phyloP scores from a whole-genome alignment of 495 filamentous ascomycete species.

The Usnea hakonensis region DNA sequence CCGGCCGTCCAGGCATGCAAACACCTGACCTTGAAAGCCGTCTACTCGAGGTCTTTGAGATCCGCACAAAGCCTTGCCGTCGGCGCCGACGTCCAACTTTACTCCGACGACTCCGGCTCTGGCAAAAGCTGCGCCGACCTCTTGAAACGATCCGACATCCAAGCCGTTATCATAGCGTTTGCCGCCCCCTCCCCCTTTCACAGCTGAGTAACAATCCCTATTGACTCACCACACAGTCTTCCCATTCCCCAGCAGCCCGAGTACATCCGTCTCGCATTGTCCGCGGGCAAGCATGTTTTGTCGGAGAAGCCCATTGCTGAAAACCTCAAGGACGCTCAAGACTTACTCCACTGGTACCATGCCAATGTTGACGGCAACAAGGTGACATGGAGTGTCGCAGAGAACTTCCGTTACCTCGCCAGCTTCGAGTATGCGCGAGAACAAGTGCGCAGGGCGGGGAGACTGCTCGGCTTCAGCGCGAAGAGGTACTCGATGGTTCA shows the following conservation, averaged over 20 bases:
- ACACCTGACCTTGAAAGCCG: slow-evolving; percentile 22
- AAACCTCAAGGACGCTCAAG: slow-evolving; percentile 52
- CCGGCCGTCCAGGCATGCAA: slow-evolving; percentile 19
- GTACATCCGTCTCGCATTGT: slow-evolving; percentile 53
- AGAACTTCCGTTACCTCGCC: slow-evolving; percentile 65
- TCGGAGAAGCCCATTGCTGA: slow-evolving; percentile 77
- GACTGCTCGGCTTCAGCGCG: slow-evolving; percentile 56
- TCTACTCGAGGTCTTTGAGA: slow-evolving; percentile 24
- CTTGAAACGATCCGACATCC: slow-evolving; percentile 22
- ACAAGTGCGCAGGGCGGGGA: slow-evolving; percentile 53
- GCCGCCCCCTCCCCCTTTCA: too few species aligned
- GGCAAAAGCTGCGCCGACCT: slow-evolving; percentile 18
- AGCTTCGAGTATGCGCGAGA: slow-evolving; percentile 49
- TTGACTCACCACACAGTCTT: slow-evolving; percentile 30
- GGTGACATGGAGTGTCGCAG: slow-evolving; percentile 57
- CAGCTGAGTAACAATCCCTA: slow-evolving; percentile 25
- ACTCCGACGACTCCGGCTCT: slow-evolving; percentile 19
- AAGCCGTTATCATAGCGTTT: slow-evolving; percentile 30
- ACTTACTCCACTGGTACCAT: slow-evolving; percentile 56
- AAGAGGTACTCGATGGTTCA: slow-evolving; percentile 47
- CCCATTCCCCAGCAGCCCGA: slow-evolving; percentile 52
- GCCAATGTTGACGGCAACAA: slow-evolving; percentile 39
- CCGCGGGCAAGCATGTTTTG: slow-evolving; percentile 70
- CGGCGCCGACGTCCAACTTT: slow-evolving; percentile 17
- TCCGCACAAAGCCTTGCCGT: slow-evolving; percentile 12